These are phyloP conservation scores for Paralagenidium karlingii DNA, from an alignment of 352 stramenopile species.

Conservation along the genomic window DNA sequence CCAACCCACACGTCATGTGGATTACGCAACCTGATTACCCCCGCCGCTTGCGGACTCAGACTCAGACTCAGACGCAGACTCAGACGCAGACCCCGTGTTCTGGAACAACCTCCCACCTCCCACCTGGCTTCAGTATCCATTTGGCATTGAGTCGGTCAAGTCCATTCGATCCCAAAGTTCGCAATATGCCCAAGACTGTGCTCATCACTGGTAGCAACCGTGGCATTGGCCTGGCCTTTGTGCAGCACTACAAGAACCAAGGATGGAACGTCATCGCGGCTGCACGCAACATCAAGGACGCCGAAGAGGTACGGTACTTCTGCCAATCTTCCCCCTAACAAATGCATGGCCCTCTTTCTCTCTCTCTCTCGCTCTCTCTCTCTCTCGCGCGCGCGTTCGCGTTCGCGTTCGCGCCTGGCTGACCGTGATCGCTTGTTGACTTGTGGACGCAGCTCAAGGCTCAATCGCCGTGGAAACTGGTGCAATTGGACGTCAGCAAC, in stretches of 20 bases:
- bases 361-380: not conserved
- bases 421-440: not conserved
- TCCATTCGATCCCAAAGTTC: not conserved
- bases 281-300: slow-evolving; percentile 19
- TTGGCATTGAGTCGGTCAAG: no score
- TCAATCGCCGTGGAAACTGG: slow-evolving; percentile 26
- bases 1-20: no score
- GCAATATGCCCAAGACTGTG: slow-evolving; percentile 19
- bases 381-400: no score
- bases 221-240: slow-evolving; percentile 35
- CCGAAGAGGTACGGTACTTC: slow-evolving; percentile 18
- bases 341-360: not conserved
- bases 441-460: slow-evolving; percentile 13
- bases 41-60: no score
- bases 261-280: slow-evolving; percentile 42
- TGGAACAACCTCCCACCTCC: no score
- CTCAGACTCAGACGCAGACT: no score
- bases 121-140: no score
- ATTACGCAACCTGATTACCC: no score
- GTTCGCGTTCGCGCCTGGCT: no score
- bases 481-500: slow-evolving; percentile 33
- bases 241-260: slow-evolving; percentile 19
- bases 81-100: no score
- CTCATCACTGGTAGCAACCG: slow-evolving; percentile 49
- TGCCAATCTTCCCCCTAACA: no score